Base-by-base conservation (phyloP, 129 eudicot genomes). In the Centaurea solstitialis region DNA sequence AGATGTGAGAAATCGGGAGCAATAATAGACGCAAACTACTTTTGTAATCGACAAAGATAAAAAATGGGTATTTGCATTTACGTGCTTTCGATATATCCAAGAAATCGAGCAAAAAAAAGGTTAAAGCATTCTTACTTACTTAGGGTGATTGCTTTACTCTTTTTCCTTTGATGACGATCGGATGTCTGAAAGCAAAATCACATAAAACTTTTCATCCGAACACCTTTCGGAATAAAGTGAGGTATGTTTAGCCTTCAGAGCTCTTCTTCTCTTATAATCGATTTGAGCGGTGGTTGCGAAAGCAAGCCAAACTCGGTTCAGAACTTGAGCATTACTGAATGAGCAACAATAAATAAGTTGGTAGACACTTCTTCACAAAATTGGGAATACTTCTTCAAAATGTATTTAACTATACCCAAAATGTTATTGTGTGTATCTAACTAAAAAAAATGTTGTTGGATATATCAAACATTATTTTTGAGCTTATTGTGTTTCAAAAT, bases 181-280 rank as follows among this genome's bases (percentile, higher is more conserved):
- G 15, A 74, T 43, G 23, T 47, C 41, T 47, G 22, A 79, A 45
- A 53, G 40, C 37, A 72, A 70, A 35, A 26, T 57, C 23, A 30
- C 37, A 69, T 70, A 79, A 79, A 79, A 50, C 40, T 70, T 79
- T 35, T 53, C 38, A 53, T 37, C 72, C 22, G 15, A 62, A 76
- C 57, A n/a, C 65, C 65, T 57, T 57, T 21, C 1, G 65, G 65
- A 57, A n/a, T 57, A 20, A 1, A 57, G 22, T 57, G 23, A 57
- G 65, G 18, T 57, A n/a, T 57, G 65, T 57, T 75, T 75, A 70
- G 76, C 57, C 57, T 13, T 70, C 22, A 35, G 21, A 70, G 70
- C 71, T 21, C 70, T 8, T 7, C 71, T 70, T 70, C 61, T 79
- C 38, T 50, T 30, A 57, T 57, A 57, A 6, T n/a, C 38, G 6